phyloP scores from a whole-genome alignment of 768 basidiomycete species.

The Rhizopogon rudus region DNA sequence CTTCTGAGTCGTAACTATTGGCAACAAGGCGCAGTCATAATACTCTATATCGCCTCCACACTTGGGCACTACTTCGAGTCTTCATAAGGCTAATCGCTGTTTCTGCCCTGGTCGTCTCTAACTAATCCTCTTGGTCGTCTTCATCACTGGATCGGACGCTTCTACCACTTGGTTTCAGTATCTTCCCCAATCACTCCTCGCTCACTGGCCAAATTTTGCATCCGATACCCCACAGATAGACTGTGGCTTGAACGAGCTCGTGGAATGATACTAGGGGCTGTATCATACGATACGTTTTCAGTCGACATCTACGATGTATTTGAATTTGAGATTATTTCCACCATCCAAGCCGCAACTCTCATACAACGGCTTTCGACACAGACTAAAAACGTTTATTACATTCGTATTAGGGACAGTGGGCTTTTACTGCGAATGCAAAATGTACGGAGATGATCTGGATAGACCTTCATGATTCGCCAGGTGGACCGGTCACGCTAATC shows the following conservation, averaged over 20 bases:
- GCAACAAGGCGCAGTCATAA: too few species aligned
- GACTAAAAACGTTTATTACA: conserved; percentile 8
- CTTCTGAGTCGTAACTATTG: too few species aligned
- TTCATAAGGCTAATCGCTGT: neutral
- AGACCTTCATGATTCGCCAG: conserved; percentile 17
- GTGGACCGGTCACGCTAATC: conserved; percentile 11
- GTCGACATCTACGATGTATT: neutral
- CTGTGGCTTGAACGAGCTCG: conserved; percentile 23
- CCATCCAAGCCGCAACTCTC: conserved; percentile 13
- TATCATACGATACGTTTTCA: conserved; percentile 16
- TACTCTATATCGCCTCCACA: too few species aligned
- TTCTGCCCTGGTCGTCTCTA: neutral
- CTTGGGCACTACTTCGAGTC: neutral
- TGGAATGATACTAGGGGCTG: conserved; percentile 14
- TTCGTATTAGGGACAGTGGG: conserved; percentile 22
- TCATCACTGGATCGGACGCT: neutral
- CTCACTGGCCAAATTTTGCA: neutral
- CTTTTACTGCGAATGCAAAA: conserved; percentile 18
- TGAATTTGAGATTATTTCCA: too few species aligned
- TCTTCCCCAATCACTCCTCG: neutral
- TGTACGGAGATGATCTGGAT: conserved; percentile 29
- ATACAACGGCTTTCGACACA: conserved; percentile 10
- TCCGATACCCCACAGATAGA: conserved; percentile 12
- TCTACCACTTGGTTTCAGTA: neutral
- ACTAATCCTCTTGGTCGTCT: neutral